Base-by-base conservation (phyloP, 2,329 filamentous ascomycete species). In the Colletotrichum musae region DNA sequence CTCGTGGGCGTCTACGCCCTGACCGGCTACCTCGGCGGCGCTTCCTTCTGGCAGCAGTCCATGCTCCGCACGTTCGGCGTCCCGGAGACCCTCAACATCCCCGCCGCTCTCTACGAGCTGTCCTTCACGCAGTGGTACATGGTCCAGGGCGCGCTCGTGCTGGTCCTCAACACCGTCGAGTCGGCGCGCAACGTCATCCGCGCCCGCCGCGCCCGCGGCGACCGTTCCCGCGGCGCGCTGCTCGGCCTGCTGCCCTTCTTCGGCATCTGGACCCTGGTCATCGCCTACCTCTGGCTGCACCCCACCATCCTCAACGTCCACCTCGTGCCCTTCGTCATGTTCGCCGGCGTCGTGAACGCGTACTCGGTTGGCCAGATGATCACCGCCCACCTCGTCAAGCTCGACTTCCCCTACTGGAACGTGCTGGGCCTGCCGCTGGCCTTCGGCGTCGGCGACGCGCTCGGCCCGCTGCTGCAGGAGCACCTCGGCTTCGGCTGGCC, bases 281-380 rank as follows among this genome's bases (percentile, higher is more conserved):
- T 90, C 4, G 83, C 88, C 36, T 99, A 98, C 81, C 87, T 98
- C 66, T 91, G 89, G 76, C 89, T 98, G 73, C 94, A 98, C 79
- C 95, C 95, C 5, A 84, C 88, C 71, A 97, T 98, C 76, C 88
- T 97, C 71, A 85, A 92, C 79, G 85, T 91, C 77, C 94, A 98
- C 78, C 86, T 98, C 9, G 89, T 99, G 18, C 95, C 96, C 1
- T 98, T 99, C 80, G 87, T 92, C 72, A 86, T 98, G 78, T 98
- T 96, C 78, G 92, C 93, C 50, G 95, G 95, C 64, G 84, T 98
- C 66, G 87, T 97, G 77, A 98, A 98, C 78, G 95, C 96, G 70
- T 98, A 98, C 84, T 93, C 93, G 59, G 95, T 98, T 66, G 95
- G 95, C 6, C 93, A 95, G 79, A 98, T 98, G 85, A 98, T 98